Evolutionary conservation across 1,284 basidiomycete species (phyloP).

Genomic region (Apiotrichum siamense): DNA sequence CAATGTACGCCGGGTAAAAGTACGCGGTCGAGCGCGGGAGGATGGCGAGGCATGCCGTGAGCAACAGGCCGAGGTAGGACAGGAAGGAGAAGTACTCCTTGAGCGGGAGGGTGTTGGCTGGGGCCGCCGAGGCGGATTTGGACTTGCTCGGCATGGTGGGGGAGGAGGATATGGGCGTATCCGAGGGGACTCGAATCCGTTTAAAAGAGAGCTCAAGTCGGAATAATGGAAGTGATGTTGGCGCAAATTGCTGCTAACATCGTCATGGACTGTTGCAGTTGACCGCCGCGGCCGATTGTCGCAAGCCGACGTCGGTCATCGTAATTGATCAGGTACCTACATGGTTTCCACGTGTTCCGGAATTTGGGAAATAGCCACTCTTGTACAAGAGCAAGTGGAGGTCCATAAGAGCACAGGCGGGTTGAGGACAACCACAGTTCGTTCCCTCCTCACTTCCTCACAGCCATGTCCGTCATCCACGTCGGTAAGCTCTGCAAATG

Average conservation of each 20-base stretch:
- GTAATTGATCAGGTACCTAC: no score
- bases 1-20: constrained; percentile 24
- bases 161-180: background rate
- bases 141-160: background rate
- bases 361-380: no score
- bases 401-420: no score
- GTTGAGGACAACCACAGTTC: no score
- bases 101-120: constrained; percentile 29
- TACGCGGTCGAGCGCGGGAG: constrained; percentile 58
- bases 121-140: background rate
- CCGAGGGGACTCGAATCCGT: no score
- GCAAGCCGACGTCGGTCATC: no score
- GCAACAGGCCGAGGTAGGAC: constrained; percentile 63
- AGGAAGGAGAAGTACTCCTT: constrained; percentile 63
- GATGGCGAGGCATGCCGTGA: constrained; percentile 60
- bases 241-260: background rate
- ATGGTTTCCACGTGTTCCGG: background rate
- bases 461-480: constrained; percentile 12
- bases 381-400: no score
- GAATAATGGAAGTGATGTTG: no score
- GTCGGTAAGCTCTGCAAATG: constrained; percentile 10
- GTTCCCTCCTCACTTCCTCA: no score
- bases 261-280: background rate
- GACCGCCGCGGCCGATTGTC: no score
- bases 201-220: no score